Conservation (phyloP, 805 yeast species). For the Candida maesae region DNA sequence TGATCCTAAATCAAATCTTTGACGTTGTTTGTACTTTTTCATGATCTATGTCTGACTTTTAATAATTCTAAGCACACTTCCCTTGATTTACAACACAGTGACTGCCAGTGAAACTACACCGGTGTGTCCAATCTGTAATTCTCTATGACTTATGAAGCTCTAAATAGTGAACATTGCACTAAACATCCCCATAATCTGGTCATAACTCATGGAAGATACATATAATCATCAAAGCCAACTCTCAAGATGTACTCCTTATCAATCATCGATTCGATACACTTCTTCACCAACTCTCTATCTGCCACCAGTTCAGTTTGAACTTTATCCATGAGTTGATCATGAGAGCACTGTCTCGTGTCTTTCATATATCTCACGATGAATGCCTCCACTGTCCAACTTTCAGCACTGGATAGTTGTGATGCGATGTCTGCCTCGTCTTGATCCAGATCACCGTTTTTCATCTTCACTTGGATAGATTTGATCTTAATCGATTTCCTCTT, state of each 20-base stretch:
- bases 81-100: too few relatives aligned
- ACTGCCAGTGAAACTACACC: too few relatives aligned
- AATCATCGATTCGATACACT: slow-evolving; percentile 9
- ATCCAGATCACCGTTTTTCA: slow-evolving; percentile 14
- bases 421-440: slow-evolving; percentile 9
- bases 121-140: too few relatives aligned
- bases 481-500: slow-evolving; percentile 14
- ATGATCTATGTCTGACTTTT: too few relatives aligned
- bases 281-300: slow-evolving; percentile 10
- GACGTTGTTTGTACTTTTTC: too few relatives aligned
- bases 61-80: too few relatives aligned
- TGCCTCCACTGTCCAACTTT: slow-evolving; percentile 17
- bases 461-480: slow-evolving; percentile 19
- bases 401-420: slow-evolving; percentile 1
- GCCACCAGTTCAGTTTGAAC: slow-evolving; percentile 9
- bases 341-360: slow-evolving; percentile 6
- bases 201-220: slow-evolving; percentile 18
- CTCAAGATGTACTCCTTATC: slow-evolving; percentile 15
- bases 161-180: too few relatives aligned
- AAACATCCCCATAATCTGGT: too few relatives aligned
- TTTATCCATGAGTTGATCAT: slow-evolving; percentile 13
- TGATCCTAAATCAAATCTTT: too few relatives aligned
- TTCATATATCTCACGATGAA: slow-evolving; percentile 23
- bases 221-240: slow-evolving; percentile 11
- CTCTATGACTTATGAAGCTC: too few relatives aligned